Conservation (phyloP, 305 asterid species). For the Andrographis paniculata region DNA sequence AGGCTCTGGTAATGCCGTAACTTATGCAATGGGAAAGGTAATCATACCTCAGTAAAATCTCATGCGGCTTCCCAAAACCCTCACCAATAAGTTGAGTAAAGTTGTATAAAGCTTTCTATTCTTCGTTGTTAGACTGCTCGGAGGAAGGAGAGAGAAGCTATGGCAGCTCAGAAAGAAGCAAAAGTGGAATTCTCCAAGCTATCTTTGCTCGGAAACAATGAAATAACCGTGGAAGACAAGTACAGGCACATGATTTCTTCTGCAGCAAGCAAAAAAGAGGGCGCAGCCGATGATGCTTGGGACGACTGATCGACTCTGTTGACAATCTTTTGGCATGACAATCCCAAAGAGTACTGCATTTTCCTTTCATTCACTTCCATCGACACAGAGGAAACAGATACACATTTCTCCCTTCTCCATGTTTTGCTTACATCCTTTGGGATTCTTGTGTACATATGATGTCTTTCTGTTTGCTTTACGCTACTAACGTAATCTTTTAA, state of each 20-base stretch:
- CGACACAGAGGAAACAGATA: not conserved
- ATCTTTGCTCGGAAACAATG: conserved; percentile 32
- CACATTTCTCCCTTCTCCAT: not conserved
- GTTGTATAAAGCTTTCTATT: not conserved
- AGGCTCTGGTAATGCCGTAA: conserved; percentile 46
- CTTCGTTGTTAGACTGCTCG: conserved; percentile 44
- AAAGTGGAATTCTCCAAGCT: conserved; percentile 40
- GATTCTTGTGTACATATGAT: too few relatives aligned
- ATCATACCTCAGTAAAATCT: not conserved
- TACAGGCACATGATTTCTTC: conserved; percentile 71
- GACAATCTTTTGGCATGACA: not conserved
- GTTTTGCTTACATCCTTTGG: not conserved
- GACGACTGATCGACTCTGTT: conserved; percentile 38
- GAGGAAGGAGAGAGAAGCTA: conserved; percentile 75
- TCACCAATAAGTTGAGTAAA: not conserved
- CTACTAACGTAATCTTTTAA: too few relatives aligned
- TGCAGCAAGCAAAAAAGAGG: conserved; percentile 45
- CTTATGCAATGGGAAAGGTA: conserved; percentile 69
- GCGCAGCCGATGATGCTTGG: conserved; percentile 89
- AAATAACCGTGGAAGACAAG: conserved; percentile 71
- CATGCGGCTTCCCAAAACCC: not conserved
- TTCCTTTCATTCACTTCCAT: not conserved
- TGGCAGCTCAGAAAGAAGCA: conserved; percentile 67
- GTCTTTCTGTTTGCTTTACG: too few relatives aligned
- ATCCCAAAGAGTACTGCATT: not conserved